Conservation (phyloP, 306 rosid species). For the Pyrus bretschneideri region DNA sequence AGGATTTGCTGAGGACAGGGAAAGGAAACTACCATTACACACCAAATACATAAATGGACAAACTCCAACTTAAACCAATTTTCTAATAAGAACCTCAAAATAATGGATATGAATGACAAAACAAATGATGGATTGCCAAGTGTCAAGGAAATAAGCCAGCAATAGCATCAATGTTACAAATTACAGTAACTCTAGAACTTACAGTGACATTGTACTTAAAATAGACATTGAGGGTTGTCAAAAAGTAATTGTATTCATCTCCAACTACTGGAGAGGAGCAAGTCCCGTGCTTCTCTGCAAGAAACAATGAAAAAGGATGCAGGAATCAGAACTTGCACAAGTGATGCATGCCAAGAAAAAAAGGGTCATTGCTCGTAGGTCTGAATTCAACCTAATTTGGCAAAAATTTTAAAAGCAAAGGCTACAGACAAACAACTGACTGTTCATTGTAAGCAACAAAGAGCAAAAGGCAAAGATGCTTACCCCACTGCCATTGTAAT, state of each 20-base stretch:
- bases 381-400: not conserved
- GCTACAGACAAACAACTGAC: not conserved
- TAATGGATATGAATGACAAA: not conserved
- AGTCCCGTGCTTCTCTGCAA: slow-evolving; percentile 96
- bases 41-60: not conserved
- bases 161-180: not conserved
- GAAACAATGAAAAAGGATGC: slow-evolving; percentile 16
- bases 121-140: not conserved
- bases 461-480: slow-evolving; percentile 39
- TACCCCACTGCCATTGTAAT: slow-evolving; percentile 83
- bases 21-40: not conserved
- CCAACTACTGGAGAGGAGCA: slow-evolving; percentile 62
- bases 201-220: slow-evolving; percentile 88
- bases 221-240: slow-evolving; percentile 61
- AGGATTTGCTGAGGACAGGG: slow-evolving; percentile 55
- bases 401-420: not conserved
- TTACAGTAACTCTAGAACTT: slow-evolving; percentile 29
- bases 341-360: not conserved
- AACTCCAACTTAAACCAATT: not conserved
- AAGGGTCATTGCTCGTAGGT: not conserved
- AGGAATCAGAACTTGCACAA: not conserved
- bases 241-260: slow-evolving; percentile 76
- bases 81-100: not conserved
- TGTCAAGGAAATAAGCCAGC: not conserved
- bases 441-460: not conserved